Evolutionary conservation across 495 filamentous ascomycete species (phyloP), one percentile per base, ranked within the genome.

Genomic region (Penicillium psychrofluorescens): DNA sequence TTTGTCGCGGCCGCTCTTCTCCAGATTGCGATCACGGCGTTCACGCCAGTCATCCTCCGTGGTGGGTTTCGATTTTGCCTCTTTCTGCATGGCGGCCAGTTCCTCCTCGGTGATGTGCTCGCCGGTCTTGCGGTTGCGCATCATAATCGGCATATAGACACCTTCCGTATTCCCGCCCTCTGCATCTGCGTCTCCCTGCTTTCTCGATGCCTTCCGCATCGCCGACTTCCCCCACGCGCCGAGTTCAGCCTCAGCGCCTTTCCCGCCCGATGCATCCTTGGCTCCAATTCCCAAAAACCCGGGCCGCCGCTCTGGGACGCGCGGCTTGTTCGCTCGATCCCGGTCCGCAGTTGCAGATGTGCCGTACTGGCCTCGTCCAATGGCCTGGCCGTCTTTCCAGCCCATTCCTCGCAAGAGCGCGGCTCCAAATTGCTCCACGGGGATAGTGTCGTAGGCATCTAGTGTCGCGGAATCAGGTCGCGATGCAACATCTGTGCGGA

Each of bases 371-470:
- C 77, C 73, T 57, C 76, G 75, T 7, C 81, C 83, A 22, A 87
- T 67, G 14, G 75, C 63, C 45, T 91, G 79, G 1, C 90, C 91
- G 46, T 95, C 87, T 55, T 85, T 85, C 91, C 90, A 96, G 5
- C 92, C 92, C 81, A 95, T 94, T 9, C 88, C 87, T 7, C 88
- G 78, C 22, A 99, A 74, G 40, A 97, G 65, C 2, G 87, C 88
- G 15, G 86, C 83, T 29, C 91, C 92, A 54, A 97, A 99, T 45
- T 95, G 88, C 46, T 96, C 92, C 31, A 97, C 88, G 0, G 94
- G 91, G 9, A 95, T 78, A 4, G 83, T 79, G 27, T 79, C 82
- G 64, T 99, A 99, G 52, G 91, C 88, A 36, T 88, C 88, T 15
- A 92, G 67, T 0, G 78, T 83, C 2, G 89, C 81, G 11, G 79